Evolutionary conservation across 1,284 basidiomycete genomes (phyloP).

Genomic region (Pisolithus thermaeus): DNA sequence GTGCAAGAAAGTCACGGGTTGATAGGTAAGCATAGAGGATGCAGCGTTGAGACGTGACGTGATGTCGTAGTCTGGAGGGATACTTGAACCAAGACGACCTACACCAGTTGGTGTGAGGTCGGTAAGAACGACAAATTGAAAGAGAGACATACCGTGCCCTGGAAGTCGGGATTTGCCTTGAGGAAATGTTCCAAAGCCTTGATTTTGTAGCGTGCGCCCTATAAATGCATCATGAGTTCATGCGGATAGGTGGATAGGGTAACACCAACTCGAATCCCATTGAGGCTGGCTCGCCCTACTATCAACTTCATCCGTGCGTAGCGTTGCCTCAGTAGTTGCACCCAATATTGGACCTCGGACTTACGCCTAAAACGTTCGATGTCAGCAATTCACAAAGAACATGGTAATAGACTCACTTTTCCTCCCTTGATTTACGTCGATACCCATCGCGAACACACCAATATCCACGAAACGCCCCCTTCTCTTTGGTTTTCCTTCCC

Average conservation of each 20-base stretch:
- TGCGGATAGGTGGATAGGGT: no score
- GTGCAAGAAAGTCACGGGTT: slow-evolving; percentile 84
- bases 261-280: slow-evolving; percentile 62
- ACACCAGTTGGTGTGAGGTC: background rate
- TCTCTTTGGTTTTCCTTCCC: slow-evolving; percentile 1
- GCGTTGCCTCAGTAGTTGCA: no score
- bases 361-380: slow-evolving; percentile 43
- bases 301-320: no score
- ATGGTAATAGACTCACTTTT: slow-evolving; percentile 44
- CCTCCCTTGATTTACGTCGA: slow-evolving; percentile 73
- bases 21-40: slow-evolving; percentile 80
- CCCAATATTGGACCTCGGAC: slow-evolving; percentile 71
- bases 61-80: slow-evolving; percentile 80
- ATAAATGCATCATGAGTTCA: background rate
- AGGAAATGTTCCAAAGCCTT: slow-evolving; percentile 82
- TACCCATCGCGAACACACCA: slow-evolving; percentile 87
- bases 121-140: background rate
- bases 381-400: background rate
- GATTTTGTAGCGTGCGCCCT: slow-evolving; percentile 79
- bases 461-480: no score
- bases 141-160: slow-evolving; percentile 50
- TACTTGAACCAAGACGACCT: slow-evolving; percentile 82
- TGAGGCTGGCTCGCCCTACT: slow-evolving; percentile 85
- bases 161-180: slow-evolving; percentile 72
- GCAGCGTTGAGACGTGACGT: slow-evolving; percentile 79